phyloP scores from a whole-genome alignment of 75 land plant genomes.

The Gnetum montanum region DNA sequence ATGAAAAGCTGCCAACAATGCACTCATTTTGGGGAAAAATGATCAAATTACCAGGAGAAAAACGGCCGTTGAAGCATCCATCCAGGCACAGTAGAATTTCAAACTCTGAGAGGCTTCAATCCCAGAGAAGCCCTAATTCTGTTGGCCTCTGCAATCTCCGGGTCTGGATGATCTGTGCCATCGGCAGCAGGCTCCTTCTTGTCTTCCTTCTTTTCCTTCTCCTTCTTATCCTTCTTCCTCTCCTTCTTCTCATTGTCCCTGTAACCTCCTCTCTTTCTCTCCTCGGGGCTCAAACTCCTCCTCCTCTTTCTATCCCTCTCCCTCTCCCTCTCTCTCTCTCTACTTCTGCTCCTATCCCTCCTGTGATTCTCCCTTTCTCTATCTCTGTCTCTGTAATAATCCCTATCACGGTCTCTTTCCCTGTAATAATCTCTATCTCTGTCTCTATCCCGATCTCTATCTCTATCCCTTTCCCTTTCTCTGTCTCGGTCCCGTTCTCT shows the following conservation, averaged over 20 bases:
- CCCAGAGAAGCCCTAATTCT: constrained; percentile 82
- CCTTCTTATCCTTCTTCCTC: constrained; percentile 58
- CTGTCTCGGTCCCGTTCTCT: constrained; percentile 33
- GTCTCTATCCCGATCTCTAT: constrained; percentile 23
- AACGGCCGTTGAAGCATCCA: no score
- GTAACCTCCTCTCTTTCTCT: constrained; percentile 25
- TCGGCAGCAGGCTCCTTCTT: constrained; percentile 74
- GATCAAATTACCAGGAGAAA: no score
- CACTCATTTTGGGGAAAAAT: no score
- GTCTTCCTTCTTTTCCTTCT: constrained; percentile 48
- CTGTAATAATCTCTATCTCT: constrained; percentile 38
- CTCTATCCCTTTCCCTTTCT: constrained; percentile 21
- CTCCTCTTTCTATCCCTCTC: constrained; percentile 70
- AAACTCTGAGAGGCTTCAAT: constrained; percentile 56
- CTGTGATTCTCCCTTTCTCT: constrained; percentile 39
- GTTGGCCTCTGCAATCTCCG: constrained; percentile 93
- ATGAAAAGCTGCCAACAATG: no score
- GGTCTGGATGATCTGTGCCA: constrained; percentile 89
- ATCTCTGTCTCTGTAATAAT: constrained; percentile 36
- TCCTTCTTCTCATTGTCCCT: constrained; percentile 59
- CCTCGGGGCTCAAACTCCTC: constrained; percentile 39
- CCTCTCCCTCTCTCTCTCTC: constrained; percentile 58
- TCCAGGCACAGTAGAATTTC: not conserved
- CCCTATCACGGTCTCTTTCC: constrained; percentile 32
- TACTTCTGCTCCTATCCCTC: constrained; percentile 56